Conservation (phyloP, 2,329 filamentous ascomycete genomes). For the Diaporthe australafricana region DNA sequence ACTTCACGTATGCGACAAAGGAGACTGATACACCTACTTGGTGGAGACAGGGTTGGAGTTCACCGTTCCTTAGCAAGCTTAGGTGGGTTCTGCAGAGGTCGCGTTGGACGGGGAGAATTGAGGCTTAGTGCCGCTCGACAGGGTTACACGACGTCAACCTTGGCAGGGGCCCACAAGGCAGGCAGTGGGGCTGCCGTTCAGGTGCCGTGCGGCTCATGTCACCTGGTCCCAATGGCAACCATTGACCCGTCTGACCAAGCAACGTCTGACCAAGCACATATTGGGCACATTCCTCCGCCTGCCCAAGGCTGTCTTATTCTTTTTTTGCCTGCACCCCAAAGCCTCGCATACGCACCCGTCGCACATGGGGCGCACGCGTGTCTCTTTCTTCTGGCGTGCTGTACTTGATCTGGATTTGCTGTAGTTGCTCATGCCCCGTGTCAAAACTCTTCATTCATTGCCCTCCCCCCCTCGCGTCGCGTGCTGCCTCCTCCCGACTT, state of each 20-base stretch:
- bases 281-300: background rate
- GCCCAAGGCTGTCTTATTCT: background rate
- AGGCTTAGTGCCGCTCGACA: slow-evolving; percentile 10
- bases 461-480: background rate
- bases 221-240: slow-evolving; percentile 13
- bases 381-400: background rate
- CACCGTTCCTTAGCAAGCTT: background rate
- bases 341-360: background rate
- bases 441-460: background rate
- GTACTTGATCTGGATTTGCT: background rate
- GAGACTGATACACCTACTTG: background rate
- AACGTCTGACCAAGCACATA: slow-evolving; percentile 22
- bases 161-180: slow-evolving; percentile 25
- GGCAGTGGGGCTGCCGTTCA: slow-evolving; percentile 24
- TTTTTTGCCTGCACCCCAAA: background rate
- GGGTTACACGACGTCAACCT: slow-evolving; percentile 13
- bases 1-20: background rate
- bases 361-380: slow-evolving; percentile 11
- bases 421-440: background rate
- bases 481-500: background rate
- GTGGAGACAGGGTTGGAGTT: background rate
- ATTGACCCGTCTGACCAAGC: slow-evolving; percentile 3
- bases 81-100: background rate
- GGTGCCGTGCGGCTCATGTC: slow-evolving; percentile 24
- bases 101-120: slow-evolving; percentile 7